These are phyloP conservation scores for Aspergillus spinulosporus DNA, from an alignment of 2,329 filamentous ascomycete genomes.

Conservation along the genomic window DNA sequence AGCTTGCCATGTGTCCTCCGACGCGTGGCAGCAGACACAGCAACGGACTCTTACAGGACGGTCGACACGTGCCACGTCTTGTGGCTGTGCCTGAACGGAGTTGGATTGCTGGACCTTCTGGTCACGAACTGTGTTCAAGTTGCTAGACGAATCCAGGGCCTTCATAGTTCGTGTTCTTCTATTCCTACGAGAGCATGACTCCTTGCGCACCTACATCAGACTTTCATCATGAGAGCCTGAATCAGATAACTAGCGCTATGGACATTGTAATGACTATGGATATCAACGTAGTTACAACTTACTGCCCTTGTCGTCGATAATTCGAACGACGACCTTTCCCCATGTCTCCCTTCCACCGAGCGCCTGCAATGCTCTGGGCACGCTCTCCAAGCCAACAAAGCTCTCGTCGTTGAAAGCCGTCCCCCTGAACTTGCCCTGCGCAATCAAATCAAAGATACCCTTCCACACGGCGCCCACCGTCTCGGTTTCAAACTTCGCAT, in stretches of 20 bases:
- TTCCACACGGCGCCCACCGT: conserved; percentile 74
- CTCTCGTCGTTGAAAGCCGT: conserved; percentile 80
- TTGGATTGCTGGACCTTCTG: conserved; percentile 34
- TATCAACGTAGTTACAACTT: conserved; percentile 31
- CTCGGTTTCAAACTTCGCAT: conserved; percentile 70
- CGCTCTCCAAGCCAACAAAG: conserved; percentile 77
- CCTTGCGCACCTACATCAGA: conserved; percentile 46
- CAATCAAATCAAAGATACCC: conserved; percentile 75
- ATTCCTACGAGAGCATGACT: conserved; percentile 47
- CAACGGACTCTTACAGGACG: conserved; percentile 40
- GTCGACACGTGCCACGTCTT: conserved; percentile 43
- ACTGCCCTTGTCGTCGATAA: conserved; percentile 68
- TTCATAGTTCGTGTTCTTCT: conserved; percentile 50
- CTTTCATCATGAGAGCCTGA: not conserved
- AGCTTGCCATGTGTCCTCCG: conserved; percentile 10
- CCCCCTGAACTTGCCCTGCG: conserved; percentile 73
- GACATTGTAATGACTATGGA: not conserved
- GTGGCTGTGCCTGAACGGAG: conserved; percentile 45
- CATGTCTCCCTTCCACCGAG: conserved; percentile 81
- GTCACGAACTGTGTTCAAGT: conserved; percentile 24
- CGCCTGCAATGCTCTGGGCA: conserved; percentile 73
- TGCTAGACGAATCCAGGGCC: conserved; percentile 46
- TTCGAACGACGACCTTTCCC: conserved; percentile 92
- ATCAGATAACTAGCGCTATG: not conserved
- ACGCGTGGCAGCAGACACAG: conserved; percentile 13